Conservation (phyloP, 1,284 basidiomycete species). For the Polyporus tsugae region DNA sequence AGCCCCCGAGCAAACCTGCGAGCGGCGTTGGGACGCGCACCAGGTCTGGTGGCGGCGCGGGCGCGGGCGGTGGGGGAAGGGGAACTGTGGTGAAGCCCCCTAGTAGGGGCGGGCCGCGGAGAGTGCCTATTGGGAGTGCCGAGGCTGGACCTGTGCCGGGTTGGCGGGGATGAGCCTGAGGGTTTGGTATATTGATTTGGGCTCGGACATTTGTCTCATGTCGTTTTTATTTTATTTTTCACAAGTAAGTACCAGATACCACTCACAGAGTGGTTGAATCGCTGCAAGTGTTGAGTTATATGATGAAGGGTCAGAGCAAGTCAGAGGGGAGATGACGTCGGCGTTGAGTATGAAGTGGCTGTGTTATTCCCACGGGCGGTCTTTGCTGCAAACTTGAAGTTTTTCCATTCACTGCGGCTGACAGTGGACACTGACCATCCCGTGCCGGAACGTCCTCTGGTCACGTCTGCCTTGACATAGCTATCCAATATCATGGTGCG, state of each 20-base stretch:
- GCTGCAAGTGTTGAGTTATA: too few relatives aligned
- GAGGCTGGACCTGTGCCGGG: constrained; percentile 56
- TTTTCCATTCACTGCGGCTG: too few relatives aligned
- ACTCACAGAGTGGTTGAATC: neutral
- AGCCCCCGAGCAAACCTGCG: constrained; percentile 4
- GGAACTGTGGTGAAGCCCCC: constrained; percentile 22
- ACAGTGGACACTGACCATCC: too few relatives aligned
- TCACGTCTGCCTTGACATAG: neutral
- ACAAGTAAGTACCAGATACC: neutral
- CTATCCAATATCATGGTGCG: neutral
- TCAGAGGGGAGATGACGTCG: neutral
- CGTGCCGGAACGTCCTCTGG: too few relatives aligned
- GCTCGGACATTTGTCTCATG: neutral
- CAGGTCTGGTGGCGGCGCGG: neutral
- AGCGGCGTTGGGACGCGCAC: constrained; percentile 6
- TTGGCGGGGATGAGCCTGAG: constrained; percentile 41
- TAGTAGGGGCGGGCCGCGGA: constrained; percentile 54
- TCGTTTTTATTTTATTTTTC: neutral
- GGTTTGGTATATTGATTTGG: neutral
- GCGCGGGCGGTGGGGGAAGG: neutral
- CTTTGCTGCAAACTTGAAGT: neutral
- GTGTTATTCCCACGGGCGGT: neutral
- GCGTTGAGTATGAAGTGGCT: constrained; percentile 6
- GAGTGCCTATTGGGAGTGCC: constrained; percentile 64
- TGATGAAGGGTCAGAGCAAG: neutral